Evolutionary conservation across 257 asterid species (phyloP).

Genomic region (Solanum lycopersicoides): DNA sequence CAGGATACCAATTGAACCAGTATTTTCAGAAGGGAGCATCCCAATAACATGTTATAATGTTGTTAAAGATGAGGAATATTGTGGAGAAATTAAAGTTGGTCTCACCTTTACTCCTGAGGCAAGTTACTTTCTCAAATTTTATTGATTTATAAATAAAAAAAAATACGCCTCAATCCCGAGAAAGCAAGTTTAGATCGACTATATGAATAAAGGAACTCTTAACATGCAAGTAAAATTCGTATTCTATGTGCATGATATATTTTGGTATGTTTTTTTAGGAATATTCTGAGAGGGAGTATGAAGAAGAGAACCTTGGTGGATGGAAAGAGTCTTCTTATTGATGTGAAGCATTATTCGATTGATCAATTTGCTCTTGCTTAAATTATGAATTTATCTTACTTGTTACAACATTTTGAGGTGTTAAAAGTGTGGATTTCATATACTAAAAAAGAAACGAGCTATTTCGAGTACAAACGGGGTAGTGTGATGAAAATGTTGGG

Average conservation of each 20-base stretch:
- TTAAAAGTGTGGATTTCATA: background rate
- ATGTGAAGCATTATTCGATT: background rate
- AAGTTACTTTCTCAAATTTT: slow-evolving; percentile 5
- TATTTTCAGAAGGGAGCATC: slow-evolving; percentile 27
- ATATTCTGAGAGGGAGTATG: slow-evolving; percentile 2
- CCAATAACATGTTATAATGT: slow-evolving; percentile 32
- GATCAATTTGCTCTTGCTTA: background rate
- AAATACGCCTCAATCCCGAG: background rate
- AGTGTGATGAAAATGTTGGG: background rate
- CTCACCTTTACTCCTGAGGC: slow-evolving; percentile 40
- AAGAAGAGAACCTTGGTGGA: slow-evolving; percentile 35
- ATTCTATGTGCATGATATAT: background rate
- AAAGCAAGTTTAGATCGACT: background rate
- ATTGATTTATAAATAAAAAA: background rate
- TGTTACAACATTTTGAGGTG: background rate
- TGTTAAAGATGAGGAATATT: slow-evolving; percentile 39
- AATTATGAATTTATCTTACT: background rate
- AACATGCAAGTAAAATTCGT: background rate
- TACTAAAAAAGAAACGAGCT: background rate
- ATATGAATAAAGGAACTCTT: background rate
- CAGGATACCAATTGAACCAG: slow-evolving; percentile 38
- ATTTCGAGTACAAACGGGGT: background rate
- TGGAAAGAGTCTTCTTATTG: slow-evolving; percentile 39
- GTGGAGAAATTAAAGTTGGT: slow-evolving; percentile 45
- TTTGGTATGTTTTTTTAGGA: slow-evolving; percentile 11